Evolutionary conservation across 164 flowering plant species (phyloP).

Genomic region (Malania oleifera): DNA sequence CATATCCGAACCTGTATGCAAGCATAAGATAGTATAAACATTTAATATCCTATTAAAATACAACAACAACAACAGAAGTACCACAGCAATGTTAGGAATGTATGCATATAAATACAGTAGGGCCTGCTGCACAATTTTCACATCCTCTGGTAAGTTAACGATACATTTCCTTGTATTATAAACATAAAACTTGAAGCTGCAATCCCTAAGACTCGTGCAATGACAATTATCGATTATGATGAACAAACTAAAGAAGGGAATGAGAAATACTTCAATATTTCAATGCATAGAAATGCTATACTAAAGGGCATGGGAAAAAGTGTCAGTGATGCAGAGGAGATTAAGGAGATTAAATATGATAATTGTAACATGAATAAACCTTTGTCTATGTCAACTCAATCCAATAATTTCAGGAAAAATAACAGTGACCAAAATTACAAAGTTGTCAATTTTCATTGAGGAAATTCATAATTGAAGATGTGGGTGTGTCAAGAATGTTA

Average conservation of each 20-base stretch:
- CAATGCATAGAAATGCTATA: no score
- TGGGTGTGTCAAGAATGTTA: no score
- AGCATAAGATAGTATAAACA: background rate
- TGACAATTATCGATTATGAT: background rate
- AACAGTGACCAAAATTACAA: no score
- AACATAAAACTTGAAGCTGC: background rate
- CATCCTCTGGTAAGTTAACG: background rate
- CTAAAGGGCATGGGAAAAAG: no score
- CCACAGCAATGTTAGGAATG: background rate
- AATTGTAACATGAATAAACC: no score
- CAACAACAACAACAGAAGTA: slow-evolving; percentile 1
- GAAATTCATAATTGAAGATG: no score
- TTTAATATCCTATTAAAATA: background rate
- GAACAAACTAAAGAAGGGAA: background rate
- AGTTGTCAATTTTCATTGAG: no score
- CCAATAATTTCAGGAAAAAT: no score
- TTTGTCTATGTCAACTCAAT: no score
- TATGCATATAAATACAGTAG: background rate
- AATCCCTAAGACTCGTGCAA: background rate
- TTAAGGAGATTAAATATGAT: no score
- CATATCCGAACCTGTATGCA: slow-evolving; percentile 85
- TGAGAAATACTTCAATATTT: background rate
- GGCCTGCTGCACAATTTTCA: background rate
- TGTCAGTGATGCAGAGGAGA: no score
- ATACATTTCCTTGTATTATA: background rate